Evolutionary conservation across 2,329 filamentous ascomycete species (phyloP).

Genomic region (Madurella fahalii): DNA sequence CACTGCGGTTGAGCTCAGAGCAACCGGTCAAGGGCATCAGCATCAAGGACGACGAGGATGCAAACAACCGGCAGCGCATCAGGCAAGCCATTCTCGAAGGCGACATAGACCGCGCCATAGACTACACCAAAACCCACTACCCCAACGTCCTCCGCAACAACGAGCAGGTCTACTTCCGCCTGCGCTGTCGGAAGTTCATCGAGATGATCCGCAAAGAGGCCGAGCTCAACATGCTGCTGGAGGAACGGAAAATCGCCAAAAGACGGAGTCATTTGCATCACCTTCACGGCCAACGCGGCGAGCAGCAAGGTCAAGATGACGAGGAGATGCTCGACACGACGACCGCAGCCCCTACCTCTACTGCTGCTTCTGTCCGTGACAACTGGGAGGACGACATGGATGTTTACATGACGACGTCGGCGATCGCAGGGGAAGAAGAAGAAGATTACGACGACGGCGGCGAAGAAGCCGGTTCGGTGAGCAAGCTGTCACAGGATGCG

Average conservation of each 20-base stretch:
- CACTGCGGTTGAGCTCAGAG: slow-evolving; percentile 57
- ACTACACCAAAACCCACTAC: slow-evolving; percentile 74
- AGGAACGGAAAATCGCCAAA: slow-evolving; percentile 29
- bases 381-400: slow-evolving; percentile 54
- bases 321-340: slow-evolving; percentile 57
- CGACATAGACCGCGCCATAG: slow-evolving; percentile 86
- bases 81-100: slow-evolving; percentile 83
- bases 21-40: slow-evolving; percentile 56
- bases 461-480: slow-evolving; percentile 22
- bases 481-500: slow-evolving; percentile 61
- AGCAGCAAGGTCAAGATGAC: slow-evolving; percentile 32
- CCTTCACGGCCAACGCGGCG: not conserved
- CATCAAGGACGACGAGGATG: slow-evolving; percentile 78
- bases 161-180: slow-evolving; percentile 78
- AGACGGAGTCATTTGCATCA: not conserved
- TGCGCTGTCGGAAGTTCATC: slow-evolving; percentile 88
- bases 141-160: slow-evolving; percentile 75
- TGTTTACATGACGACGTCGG: slow-evolving; percentile 14
- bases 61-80: slow-evolving; percentile 86
- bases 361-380: not conserved
- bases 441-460: slow-evolving; percentile 47
- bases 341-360: slow-evolving; percentile 36
- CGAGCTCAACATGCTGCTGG: slow-evolving; percentile 54
- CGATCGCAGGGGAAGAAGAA: not conserved
- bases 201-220: slow-evolving; percentile 82